phyloP scores from a whole-genome alignment of 805 yeast species.

The Kuraishia piskuri region DNA sequence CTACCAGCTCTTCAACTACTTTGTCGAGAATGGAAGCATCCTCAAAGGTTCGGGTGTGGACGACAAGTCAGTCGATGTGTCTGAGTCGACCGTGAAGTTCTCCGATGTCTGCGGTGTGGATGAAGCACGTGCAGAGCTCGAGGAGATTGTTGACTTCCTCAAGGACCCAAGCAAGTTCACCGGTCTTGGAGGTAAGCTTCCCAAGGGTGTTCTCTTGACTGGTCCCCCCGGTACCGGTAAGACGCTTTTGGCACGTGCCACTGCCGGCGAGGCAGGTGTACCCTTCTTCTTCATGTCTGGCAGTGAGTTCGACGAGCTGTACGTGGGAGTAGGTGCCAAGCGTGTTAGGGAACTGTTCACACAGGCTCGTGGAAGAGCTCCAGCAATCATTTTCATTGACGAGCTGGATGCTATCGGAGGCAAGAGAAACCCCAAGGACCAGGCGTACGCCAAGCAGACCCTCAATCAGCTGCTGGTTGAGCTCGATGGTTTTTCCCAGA shows the following conservation, averaged over 20 bases:
- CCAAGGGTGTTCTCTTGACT: slow-evolving; percentile 92
- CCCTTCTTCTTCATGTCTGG: slow-evolving; percentile 99
- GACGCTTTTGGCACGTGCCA: slow-evolving; percentile 91
- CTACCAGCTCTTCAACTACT: slow-evolving; percentile 66
- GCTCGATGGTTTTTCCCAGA: slow-evolving; percentile 89
- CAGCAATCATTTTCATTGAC: slow-evolving; percentile 95
- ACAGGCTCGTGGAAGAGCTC: slow-evolving; percentile 92
- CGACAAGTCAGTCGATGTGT: slow-evolving; percentile 75
- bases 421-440: slow-evolving; percentile 93
- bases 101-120: slow-evolving; percentile 96
- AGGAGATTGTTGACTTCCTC: slow-evolving; percentile 95
- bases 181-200: slow-evolving; percentile 93
- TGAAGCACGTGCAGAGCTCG: slow-evolving; percentile 95
- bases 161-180: slow-evolving; percentile 96
- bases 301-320: slow-evolving; percentile 94
- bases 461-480: slow-evolving; percentile 92
- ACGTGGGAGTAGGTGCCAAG: slow-evolving; percentile 98
- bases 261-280: slow-evolving; percentile 98
- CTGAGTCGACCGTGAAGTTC: slow-evolving; percentile 79
- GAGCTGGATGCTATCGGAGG: slow-evolving; percentile 99
- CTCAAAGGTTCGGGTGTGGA: slow-evolving; percentile 64
- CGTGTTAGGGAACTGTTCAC: slow-evolving; percentile 89
- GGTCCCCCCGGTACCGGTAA: slow-evolving; percentile 99
- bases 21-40: slow-evolving; percentile 77
- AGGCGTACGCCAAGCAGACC: slow-evolving; percentile 97